These are phyloP conservation scores for Antitrichia curtipendula DNA, from an alignment of 225 moss, liverwort and hornwort species.

Conservation along the genomic window DNA sequence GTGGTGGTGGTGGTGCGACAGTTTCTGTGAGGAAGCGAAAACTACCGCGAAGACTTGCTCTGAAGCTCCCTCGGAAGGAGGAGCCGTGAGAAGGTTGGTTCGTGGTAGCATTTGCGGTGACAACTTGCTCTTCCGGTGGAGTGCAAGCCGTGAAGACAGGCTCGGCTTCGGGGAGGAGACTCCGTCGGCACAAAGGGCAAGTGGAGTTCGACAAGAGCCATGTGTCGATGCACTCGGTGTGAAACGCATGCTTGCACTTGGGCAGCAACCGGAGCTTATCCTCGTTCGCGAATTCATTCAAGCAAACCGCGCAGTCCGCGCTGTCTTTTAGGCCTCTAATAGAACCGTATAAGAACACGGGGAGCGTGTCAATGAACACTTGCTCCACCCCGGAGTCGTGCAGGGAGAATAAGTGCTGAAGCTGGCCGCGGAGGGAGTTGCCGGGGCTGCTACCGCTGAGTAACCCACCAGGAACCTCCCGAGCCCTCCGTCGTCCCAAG, in stretches of 20 bases:
- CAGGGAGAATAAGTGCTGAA: slow-evolving; percentile 35
- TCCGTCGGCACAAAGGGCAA: slow-evolving; percentile 72
- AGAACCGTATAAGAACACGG: slow-evolving; percentile 40
- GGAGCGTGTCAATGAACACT: slow-evolving; percentile 42
- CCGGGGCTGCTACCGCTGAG: neutral
- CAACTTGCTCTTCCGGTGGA: neutral
- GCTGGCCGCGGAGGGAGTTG: slow-evolving; percentile 16
- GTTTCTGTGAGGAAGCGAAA: slow-evolving; percentile 21
- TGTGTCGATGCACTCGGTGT: slow-evolving; percentile 77
- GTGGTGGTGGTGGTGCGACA: neutral
- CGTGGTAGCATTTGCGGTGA: neutral
- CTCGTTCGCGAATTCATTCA: slow-evolving; percentile 70
- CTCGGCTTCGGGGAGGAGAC: slow-evolving; percentile 23
- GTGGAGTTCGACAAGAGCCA: slow-evolving; percentile 79
- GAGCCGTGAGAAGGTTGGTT: neutral
- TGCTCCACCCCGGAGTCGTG: slow-evolving; percentile 43
- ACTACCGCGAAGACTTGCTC: slow-evolving; percentile 28
- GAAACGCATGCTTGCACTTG: slow-evolving; percentile 79
- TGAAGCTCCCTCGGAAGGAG: slow-evolving; percentile 17
- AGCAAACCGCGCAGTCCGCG: slow-evolving; percentile 71
- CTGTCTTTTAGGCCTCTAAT: slow-evolving; percentile 41
- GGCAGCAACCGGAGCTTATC: slow-evolving; percentile 67
- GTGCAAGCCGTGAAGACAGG: neutral
- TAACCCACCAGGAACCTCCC: neutral
- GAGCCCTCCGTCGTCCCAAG: slow-evolving; percentile 15